Evolutionary conservation across 495 filamentous ascomycete genomes (phyloP), one percentile per base, ranked within the genome.

Genomic region (Hypoxylon intermedium): DNA sequence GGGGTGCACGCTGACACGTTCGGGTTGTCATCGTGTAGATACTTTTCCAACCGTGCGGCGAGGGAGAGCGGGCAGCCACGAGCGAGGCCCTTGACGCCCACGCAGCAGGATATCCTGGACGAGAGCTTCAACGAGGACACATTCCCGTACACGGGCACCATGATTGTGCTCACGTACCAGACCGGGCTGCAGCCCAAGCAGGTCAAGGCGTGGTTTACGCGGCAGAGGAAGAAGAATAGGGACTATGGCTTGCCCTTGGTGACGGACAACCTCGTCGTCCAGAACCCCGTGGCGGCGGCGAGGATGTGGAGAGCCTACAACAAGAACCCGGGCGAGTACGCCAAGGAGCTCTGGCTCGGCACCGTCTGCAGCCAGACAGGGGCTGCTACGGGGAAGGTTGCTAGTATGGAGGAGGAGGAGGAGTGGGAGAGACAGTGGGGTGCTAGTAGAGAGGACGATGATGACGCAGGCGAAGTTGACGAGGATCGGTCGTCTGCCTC

Each of bases 271-370:
- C 7, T 7, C 5, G 18, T 3, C 16, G 38, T 20, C 16, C 38
- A 41, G 15, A 11, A 41, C 38, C 3, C 9, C 1, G 16, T 3
- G 5, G 38, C 38, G 1, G 38, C 38, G 16, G 38, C 38, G 18
- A 23, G 18, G 19, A 41, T 41, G 38, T 41, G 38, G 38, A 41
- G 38, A 41, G 38, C 38, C 7, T 41, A 20, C 15, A 23, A 41
- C 16, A 21, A 1, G 15, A 21, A 41, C n/a, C 34, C 34, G 6
- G n/a, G 13, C 38, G 19, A 41, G 38, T 41, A 41, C 19, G 18
- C 16, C 2, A 41, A 41, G 38, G 15, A 20, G 18, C 38, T 41
- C 5, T 41, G 38, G 38, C 38, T 41, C 16, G 38, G 19, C n/a
- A 41, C 9, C 16, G 21, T 23, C 6, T 1, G 1, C 6, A 21